Evolutionary conservation across 2,329 filamentous ascomycete genomes (phyloP), one percentile per base, ranked within the genome.

Genomic region (Colletotrichum orbiculare): DNA sequence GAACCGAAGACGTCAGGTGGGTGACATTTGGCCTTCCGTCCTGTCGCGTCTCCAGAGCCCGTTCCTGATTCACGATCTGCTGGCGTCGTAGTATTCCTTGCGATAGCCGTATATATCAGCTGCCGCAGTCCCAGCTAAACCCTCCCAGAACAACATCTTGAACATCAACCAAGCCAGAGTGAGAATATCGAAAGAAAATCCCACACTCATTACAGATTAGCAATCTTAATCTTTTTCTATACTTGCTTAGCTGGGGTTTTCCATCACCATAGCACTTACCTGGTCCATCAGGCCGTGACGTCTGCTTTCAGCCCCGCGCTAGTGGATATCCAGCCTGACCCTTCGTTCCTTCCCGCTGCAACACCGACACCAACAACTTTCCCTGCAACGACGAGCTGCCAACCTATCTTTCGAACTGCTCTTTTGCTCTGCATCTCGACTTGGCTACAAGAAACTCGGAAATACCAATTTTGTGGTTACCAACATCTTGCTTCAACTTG

Each of bases 241-340:
- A 25, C 25, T 25, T 25, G 25, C 25, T 12, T 6, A 11, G n/a
- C 45, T 47, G 17, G 45, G 8, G 17, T 12, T 33, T 13, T 17
- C 6, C 25, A 12, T 35, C 11, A 35, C 13, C 6, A 25, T 34
- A 48, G 11, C 17, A 6, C 46, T 11, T 12, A 10, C n/a, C 46
- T 12, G 15, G 15, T 41, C 47, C 41, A 39, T 56, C 54, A 47
- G 38, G 41, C 46, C 41, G 62, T 65, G 62, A 65, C 58, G 58
- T 65, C 58, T 65, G 58, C 33, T 66, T 62, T 63, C 60, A 64
- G 60, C 64, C 60, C 64, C 64, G 60, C 60, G 60, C 60, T 66
- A 65, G 62, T 65, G 60, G 60, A 33, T 50, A 47, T 42, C 54
- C 52, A 62, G 58, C 58, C 35, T 58, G 53, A 37, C 52, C 62